Percentiles rank a stretch among this genome's conserved stretches.
phyloP scores from a whole-genome alignment of 108 stramenopile species.

The Aureococcus anophagefferens region DNA sequence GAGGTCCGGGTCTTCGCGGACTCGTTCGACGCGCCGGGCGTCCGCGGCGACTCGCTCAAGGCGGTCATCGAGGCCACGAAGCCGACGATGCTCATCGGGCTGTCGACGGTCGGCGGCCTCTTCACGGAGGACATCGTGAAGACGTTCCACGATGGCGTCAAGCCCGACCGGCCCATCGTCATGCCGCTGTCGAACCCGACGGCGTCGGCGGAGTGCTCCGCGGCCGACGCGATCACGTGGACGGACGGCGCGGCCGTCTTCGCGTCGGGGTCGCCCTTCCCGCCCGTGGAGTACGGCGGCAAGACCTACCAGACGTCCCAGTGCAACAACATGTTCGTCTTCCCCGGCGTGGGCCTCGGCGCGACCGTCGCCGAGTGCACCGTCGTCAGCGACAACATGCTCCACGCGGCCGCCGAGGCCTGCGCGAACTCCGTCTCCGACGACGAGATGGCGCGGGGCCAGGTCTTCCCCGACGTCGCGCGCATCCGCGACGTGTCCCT shows the following conservation, averaged over 20 bases:
- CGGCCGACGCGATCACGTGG: slow-evolving; percentile 92
- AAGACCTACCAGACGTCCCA: slow-evolving; percentile 69
- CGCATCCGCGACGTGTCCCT: slow-evolving; percentile 75
- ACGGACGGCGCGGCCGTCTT: slow-evolving; percentile 82
- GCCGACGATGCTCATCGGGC: slow-evolving; percentile 83
- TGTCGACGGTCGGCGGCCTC: slow-evolving; percentile 74
- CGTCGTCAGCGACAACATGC: slow-evolving; percentile 73
- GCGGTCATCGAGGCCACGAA: slow-evolving; percentile 37
- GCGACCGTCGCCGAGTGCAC: slow-evolving; percentile 70
- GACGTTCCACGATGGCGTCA: slow-evolving; percentile 34
- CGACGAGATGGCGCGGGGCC: slow-evolving; percentile 65
- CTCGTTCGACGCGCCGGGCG: slow-evolving; percentile 9
- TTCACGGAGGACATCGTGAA: slow-evolving; percentile 54
- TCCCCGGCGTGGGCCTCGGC: slow-evolving; percentile 74
- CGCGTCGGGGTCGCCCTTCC: slow-evolving; percentile 91
- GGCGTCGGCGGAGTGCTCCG: slow-evolving; percentile 86
- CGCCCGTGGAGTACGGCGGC: slow-evolving; percentile 63
- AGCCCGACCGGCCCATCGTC: slow-evolving; percentile 73
- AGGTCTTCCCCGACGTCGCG: slow-evolving; percentile 72
- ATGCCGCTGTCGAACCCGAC: slow-evolving; percentile 97
- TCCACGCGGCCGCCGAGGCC: slow-evolving; percentile 76
- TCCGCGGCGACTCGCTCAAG: slow-evolving; percentile 1
- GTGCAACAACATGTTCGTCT: slow-evolving; percentile 71
- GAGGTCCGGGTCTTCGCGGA: slow-evolving; percentile 56
- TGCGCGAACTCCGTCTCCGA: slow-evolving; percentile 63